Conservation (phyloP, 352 stramenopile genomes). For the Pythium scleroteichum region DNA sequence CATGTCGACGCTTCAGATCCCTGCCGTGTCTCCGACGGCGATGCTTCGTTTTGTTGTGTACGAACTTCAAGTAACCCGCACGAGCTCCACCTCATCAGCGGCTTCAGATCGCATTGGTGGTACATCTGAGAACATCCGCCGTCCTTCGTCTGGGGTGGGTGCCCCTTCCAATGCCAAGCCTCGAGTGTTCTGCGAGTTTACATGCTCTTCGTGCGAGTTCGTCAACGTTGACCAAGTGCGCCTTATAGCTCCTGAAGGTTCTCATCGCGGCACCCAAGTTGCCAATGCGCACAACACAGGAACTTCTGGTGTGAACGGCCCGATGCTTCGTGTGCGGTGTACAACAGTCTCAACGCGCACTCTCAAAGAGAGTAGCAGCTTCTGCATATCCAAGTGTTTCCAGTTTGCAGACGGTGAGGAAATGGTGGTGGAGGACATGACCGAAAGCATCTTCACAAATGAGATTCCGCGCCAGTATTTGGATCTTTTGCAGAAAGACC, state of each 20-base stretch:
- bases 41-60: conserved; percentile 84
- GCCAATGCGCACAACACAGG: conserved; percentile 27
- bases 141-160: conserved; percentile 42
- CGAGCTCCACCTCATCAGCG: conserved; percentile 26
- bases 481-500: conserved; percentile 59
- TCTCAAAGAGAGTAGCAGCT: conserved; percentile 73
- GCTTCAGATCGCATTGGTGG: conserved; percentile 16
- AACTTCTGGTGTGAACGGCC: conserved; percentile 8
- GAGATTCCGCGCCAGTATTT: conserved; percentile 80
- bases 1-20: conserved; percentile 78
- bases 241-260: conserved; percentile 58
- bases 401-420: conserved; percentile 72
- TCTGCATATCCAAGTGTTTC: conserved; percentile 82
- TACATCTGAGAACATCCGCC: conserved; percentile 5
- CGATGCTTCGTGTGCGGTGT: conserved; percentile 62
- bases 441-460: conserved; percentile 78
- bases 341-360: conserved; percentile 75
- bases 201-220: conserved; percentile 61
- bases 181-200: conserved; percentile 84
- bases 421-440: conserved; percentile 84
- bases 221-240: conserved; percentile 55
- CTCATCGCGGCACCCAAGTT: conserved; percentile 33
- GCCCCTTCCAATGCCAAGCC: conserved; percentile 53
- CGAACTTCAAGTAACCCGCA: conserved; percentile 56
- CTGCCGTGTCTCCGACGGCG: conserved; percentile 58